Percentiles rank a stretch among this genome's conserved stretches.
Conservation (phyloP, 306 rosid species). For the Fragaria ananassa region DNA sequence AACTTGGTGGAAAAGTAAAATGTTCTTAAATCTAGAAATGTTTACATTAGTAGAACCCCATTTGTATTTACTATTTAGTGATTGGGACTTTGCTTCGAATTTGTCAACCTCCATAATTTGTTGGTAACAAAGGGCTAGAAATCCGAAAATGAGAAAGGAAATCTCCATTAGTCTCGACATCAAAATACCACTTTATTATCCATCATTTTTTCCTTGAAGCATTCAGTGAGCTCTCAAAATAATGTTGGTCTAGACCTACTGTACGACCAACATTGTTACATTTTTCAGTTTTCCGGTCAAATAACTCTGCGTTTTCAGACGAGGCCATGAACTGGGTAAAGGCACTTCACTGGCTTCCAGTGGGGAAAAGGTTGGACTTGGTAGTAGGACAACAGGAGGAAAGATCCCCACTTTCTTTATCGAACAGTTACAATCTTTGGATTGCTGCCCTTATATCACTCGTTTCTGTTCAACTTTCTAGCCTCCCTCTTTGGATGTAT, state of each 20-base stretch:
- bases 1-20: background rate
- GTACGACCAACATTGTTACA: background rate
- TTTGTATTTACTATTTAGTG: background rate
- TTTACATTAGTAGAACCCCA: background rate
- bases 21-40: background rate
- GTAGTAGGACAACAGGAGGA: background rate
- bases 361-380: background rate
- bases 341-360: background rate
- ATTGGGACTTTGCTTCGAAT: background rate
- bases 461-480: slow-evolving; percentile 16
- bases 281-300: background rate
- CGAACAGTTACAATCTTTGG: slow-evolving; percentile 30
- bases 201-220: background rate
- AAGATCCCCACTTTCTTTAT: slow-evolving; percentile 21
- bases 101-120: no score
- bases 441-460: slow-evolving; percentile 18
- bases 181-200: background rate
- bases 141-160: background rate
- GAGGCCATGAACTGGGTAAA: background rate
- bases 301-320: background rate
- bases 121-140: background rate
- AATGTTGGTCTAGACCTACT: background rate
- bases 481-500: background rate
- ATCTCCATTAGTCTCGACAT: background rate
- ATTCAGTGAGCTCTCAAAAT: background rate